These are phyloP conservation scores for Taphrina communis DNA, from an alignment of 1,139 yeast species.

Conservation along the genomic window DNA sequence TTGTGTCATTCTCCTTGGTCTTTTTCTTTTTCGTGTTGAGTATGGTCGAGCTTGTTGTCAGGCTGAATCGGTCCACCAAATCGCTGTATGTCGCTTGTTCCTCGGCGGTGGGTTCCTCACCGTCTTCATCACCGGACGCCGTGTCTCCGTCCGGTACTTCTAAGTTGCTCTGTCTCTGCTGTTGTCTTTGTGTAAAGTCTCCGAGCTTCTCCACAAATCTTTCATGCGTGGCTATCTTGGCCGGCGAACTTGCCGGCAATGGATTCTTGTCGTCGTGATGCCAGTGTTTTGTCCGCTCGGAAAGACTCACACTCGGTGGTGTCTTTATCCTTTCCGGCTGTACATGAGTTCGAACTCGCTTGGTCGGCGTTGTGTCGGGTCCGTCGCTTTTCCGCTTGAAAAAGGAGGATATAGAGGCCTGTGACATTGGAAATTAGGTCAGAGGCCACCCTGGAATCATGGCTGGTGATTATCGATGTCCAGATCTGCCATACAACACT, in stretches of 20 bases:
- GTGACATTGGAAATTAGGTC: slow-evolving; percentile 6
- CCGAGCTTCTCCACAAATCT: slow-evolving; percentile 32
- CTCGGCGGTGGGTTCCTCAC: slow-evolving; percentile 3
- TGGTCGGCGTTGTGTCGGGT: background rate
- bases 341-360: slow-evolving; percentile 2
- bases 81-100: background rate
- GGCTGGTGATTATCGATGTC: no score
- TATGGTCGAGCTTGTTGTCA: background rate
- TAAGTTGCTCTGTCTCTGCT: background rate
- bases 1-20: slow-evolving; percentile 43
- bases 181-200: background rate
- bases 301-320: background rate
- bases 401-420: slow-evolving; percentile 29
- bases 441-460: background rate
- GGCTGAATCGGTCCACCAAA: slow-evolving; percentile 14
- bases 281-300: slow-evolving; percentile 36
- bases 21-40: background rate
- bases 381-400: slow-evolving; percentile 23
- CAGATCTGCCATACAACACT: no score
- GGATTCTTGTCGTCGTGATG: slow-evolving; percentile 9
- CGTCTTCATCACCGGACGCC: background rate
- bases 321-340: slow-evolving; percentile 10
- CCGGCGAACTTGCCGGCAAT: slow-evolving; percentile 15
- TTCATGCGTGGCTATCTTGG: slow-evolving; percentile 16
- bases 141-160: background rate